These are phyloP conservation scores for Tuber aestivum DNA, from an alignment of 495 filamentous ascomycete species.

Conservation along the genomic window DNA sequence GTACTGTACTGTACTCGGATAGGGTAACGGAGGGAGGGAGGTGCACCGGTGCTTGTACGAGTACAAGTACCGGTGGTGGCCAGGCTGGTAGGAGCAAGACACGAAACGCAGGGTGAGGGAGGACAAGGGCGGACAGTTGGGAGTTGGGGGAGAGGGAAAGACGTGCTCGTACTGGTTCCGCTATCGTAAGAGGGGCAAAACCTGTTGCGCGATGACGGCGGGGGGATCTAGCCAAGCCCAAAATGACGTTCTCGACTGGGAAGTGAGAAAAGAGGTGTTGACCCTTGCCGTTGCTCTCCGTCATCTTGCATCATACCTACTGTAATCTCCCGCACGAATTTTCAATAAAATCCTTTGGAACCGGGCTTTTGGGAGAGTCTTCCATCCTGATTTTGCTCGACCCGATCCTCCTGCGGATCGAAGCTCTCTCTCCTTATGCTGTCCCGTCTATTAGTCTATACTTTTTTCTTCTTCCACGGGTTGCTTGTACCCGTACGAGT, in stretches of 20 bases:
- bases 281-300: background rate
- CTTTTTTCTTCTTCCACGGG: no score
- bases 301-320: constrained; percentile 1
- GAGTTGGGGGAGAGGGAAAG: background rate
- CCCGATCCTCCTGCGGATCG: background rate
- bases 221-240: background rate
- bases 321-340: background rate
- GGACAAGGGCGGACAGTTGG: background rate
- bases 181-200: no score
- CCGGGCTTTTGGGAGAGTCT: no score
- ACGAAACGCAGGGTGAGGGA: background rate
- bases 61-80: no score
- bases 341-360: background rate
- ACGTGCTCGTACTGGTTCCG: no score
- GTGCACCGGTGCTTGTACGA: no score
- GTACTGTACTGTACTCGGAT: no score
- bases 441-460: no score
- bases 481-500: no score
- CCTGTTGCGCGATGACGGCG: background rate
- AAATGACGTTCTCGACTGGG: background rate
- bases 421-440: background rate
- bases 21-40: no score
- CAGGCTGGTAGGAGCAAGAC: background rate
- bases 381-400: background rate
- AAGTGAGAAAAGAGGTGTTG: background rate